Evolutionary conservation across 2,329 filamentous ascomycete species (phyloP).

Genomic region (Phialophora verrucosa): DNA sequence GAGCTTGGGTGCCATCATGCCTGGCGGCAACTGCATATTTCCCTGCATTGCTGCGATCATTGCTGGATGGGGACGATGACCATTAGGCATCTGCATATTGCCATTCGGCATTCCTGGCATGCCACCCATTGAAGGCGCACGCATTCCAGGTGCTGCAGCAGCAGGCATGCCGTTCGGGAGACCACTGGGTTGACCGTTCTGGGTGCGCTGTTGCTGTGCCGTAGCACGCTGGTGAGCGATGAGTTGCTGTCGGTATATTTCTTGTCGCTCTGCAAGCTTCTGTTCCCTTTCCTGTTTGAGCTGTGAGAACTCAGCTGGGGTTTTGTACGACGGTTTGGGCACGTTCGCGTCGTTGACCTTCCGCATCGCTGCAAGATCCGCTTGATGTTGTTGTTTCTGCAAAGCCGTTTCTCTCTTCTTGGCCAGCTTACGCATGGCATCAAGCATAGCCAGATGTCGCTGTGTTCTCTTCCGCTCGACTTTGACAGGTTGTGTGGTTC

Average conservation of each 20-base stretch:
- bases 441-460: constrained; percentile 85
- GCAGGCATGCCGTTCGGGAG: constrained; percentile 55
- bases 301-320: constrained; percentile 87
- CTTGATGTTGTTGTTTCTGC: constrained; percentile 85
- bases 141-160: constrained; percentile 38
- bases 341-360: constrained; percentile 69
- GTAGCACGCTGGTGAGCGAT: constrained; percentile 60
- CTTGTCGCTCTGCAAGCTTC: constrained; percentile 62
- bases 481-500: constrained; percentile 75
- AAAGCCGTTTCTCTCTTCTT: constrained; percentile 87
- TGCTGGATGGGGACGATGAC: constrained; percentile 47
- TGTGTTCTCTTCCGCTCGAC: constrained; percentile 87
- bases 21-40: constrained; percentile 60
- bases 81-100: constrained; percentile 43
- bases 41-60: constrained; percentile 51
- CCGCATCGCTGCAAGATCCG: constrained; percentile 76
- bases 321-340: constrained; percentile 66
- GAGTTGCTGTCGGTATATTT: constrained; percentile 69
- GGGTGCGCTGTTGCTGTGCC: constrained; percentile 52
- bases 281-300: constrained; percentile 87
- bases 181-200: constrained; percentile 50
- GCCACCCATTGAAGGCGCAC: constrained; percentile 29
- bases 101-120: constrained; percentile 46
- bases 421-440: constrained; percentile 92
- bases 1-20: constrained; percentile 54